Evolutionary conservation across 1,284 basidiomycete species (phyloP).

Genomic region (Leccinum fuscescens): DNA sequence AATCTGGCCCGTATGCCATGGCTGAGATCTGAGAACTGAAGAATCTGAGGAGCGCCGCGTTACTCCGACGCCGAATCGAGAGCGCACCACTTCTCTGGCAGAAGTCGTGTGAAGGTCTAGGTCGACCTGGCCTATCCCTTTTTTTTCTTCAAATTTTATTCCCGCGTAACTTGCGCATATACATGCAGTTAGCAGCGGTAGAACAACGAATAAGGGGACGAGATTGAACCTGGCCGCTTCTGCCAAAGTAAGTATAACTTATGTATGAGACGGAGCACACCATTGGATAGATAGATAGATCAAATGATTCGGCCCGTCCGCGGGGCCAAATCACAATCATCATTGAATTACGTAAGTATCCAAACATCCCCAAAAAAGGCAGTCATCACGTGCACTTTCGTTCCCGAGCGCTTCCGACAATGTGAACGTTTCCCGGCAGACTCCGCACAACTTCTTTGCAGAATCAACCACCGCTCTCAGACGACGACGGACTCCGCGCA

Average conservation of each 20-base stretch:
- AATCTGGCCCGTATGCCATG: neutral
- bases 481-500: neutral
- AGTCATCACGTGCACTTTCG: slow-evolving; percentile 21
- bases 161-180: neutral
- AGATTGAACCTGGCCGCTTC: no score
- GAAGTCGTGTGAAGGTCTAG: no score
- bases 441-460: neutral
- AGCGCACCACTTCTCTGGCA: no score
- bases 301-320: neutral
- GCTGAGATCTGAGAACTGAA: neutral
- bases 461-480: neutral
- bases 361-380: neutral
- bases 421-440: neutral
- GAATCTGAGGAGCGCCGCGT: no score
- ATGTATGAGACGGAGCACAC: no score
- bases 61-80: neutral
- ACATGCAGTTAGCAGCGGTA: neutral
- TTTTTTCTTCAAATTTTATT: neutral
- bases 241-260: no score
- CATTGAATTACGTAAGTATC: no score
- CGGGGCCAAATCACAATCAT: neutral
- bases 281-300: neutral
- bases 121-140: neutral
- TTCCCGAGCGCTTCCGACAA: slow-evolving; percentile 20
- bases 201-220: neutral